These are phyloP conservation scores for Metarhizium guizhouense DNA, from an alignment of 2,329 filamentous ascomycete species.

Conservation along the genomic window DNA sequence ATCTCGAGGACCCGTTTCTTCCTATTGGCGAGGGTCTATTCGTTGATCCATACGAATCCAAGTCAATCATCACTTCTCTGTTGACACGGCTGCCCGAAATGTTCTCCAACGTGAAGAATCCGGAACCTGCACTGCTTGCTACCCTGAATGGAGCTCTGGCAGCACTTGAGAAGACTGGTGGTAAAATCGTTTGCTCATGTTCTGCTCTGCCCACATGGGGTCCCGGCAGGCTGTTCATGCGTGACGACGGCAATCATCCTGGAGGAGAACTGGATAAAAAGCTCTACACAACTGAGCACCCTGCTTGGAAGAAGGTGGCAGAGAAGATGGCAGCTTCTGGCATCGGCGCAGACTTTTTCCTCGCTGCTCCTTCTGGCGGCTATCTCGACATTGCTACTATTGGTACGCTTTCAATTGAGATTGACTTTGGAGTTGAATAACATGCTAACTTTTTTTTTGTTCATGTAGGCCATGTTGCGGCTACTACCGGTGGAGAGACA, in stretches of 20 bases:
- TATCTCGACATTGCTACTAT: conserved; percentile 93
- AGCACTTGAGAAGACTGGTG: conserved; percentile 79
- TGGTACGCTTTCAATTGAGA: conserved; percentile 38
- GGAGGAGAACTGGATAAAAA: conserved; percentile 88
- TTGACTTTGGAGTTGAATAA: background rate
- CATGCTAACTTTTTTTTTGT: conserved; percentile 1
- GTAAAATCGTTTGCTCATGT: conserved; percentile 84
- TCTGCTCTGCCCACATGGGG: conserved; percentile 87
- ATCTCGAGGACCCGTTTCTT: conserved; percentile 93
- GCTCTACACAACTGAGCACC: conserved; percentile 82
- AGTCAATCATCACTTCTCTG: conserved; percentile 79
- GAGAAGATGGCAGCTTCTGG: conserved; percentile 82
- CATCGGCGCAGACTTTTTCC: conserved; percentile 87
- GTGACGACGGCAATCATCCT: conserved; percentile 80
- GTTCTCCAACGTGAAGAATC: conserved; percentile 81
- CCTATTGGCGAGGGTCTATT: conserved; percentile 87
- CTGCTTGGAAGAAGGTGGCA: conserved; percentile 76
- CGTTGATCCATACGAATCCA: conserved; percentile 87
- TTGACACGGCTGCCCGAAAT: conserved; percentile 74
- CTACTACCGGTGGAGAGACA: conserved; percentile 85
- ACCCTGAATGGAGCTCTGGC: conserved; percentile 74
- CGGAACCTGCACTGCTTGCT: conserved; percentile 80
- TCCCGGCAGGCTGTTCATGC: conserved; percentile 72
- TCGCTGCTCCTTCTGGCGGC: conserved; percentile 80
- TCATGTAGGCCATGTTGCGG: conserved; percentile 63